phyloP scores from a whole-genome alignment of 371 early-diverging fungal species.

The Rhizopus stolonifer region DNA sequence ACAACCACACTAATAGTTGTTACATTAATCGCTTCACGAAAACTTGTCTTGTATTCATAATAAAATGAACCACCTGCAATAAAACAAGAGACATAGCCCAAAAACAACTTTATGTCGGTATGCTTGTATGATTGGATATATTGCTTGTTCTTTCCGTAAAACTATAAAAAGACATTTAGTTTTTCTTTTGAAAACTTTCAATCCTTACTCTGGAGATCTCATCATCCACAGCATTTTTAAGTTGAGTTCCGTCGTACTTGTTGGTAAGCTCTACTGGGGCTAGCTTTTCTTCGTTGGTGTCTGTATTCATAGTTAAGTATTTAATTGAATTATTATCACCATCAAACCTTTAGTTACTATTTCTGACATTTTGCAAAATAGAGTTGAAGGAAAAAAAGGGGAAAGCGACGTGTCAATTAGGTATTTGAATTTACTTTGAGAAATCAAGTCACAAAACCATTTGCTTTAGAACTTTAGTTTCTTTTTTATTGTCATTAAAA shows the following conservation, averaged over 20 bases:
- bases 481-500: constrained; percentile 1
- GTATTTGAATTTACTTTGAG: not conserved
- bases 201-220: constrained; percentile 35
- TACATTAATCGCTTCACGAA: constrained; percentile 30
- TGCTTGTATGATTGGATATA: constrained; percentile 36
- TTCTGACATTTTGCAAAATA: not conserved
- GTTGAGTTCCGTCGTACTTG: constrained; percentile 36
- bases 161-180: constrained; percentile 13
- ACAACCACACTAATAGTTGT: constrained; percentile 30
- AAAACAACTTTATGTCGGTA: constrained; percentile 39
- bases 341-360: not conserved
- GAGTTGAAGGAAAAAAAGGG: not conserved
- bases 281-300: not conserved
- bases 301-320: not conserved
- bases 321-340: not conserved
- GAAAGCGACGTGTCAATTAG: too few relatives aligned
- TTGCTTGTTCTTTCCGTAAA: constrained; percentile 16
- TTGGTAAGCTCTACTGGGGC: constrained; percentile 34
- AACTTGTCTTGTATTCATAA: constrained; percentile 42
- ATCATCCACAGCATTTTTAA: constrained; percentile 48
- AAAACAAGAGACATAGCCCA: constrained; percentile 42
- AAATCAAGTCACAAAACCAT: not conserved
- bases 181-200: not conserved
- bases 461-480: too few relatives aligned
- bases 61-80: constrained; percentile 40